Conservation (phyloP, 208 protist species). For the Trypanosoma cruzi region DNA sequence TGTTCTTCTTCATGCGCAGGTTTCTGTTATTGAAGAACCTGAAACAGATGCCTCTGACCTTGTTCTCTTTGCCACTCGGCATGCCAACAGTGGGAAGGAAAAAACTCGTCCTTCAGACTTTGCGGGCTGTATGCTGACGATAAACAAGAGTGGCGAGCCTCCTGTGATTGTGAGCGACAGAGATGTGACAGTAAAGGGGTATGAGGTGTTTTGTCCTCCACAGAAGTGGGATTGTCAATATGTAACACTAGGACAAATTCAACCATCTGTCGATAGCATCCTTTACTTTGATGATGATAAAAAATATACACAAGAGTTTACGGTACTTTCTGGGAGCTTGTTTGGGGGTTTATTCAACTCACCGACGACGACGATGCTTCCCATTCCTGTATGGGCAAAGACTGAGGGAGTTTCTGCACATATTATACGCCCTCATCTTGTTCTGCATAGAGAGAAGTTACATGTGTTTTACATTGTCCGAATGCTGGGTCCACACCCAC, state of each 20-base stretch:
- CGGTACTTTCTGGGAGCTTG: conserved; percentile 34
- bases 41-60: conserved; percentile 21
- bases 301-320: conserved; percentile 39
- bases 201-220: conserved; percentile 42
- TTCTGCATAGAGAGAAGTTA: conserved; percentile 33
- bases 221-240: conserved; percentile 38
- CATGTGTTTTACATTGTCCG: conserved; percentile 61
- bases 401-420: conserved; percentile 31
- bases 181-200: conserved; percentile 58
- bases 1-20: conserved; percentile 18
- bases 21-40: conserved; percentile 17
- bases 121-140: conserved; percentile 37
- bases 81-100: conserved; percentile 31
- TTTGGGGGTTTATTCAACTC: conserved; percentile 34
- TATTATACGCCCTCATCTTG: conserved; percentile 37
- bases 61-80: conserved; percentile 38
- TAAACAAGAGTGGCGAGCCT: conserved; percentile 19
- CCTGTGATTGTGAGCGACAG: conserved; percentile 36
- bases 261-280: conserved; percentile 12
- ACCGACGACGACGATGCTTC: conserved; percentile 28
- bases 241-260: conserved; percentile 27
- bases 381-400: conserved; percentile 48
- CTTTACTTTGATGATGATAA: conserved; percentile 16
- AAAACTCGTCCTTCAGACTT: conserved; percentile 43
- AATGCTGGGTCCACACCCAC: neutral